Evolutionary conservation across 78 protist species (phyloP).

Genomic region (Chrysochromulina parva): DNA sequence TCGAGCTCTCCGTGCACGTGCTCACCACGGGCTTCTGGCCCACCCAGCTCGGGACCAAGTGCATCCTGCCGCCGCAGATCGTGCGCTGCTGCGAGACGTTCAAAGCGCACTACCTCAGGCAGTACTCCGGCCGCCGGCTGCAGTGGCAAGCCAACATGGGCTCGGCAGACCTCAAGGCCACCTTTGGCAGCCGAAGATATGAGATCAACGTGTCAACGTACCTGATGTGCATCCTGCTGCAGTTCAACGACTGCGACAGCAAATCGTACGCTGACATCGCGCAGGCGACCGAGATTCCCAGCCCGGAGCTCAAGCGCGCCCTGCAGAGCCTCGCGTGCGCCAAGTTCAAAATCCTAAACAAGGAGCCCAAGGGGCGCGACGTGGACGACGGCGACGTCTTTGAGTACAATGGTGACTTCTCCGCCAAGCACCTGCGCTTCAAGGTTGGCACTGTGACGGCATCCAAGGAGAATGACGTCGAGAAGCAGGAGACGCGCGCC

Average conservation of each 20-base stretch:
- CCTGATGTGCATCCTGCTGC: constrained; percentile 79
- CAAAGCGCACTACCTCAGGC: constrained; percentile 66
- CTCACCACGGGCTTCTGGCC: constrained; percentile 94
- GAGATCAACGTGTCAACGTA: constrained; percentile 60
- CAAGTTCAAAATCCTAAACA: constrained; percentile 13
- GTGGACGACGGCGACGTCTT: not conserved
- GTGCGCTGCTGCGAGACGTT: constrained; percentile 46
- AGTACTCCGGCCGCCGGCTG: constrained; percentile 84
- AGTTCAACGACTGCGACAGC: constrained; percentile 57
- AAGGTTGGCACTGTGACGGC: constrained; percentile 38
- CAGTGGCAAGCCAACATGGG: constrained; percentile 89
- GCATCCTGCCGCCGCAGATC: constrained; percentile 46
- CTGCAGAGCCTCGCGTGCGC: constrained; percentile 46
- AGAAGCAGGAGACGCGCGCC: constrained; percentile 7
- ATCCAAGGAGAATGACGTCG: constrained; percentile 17
- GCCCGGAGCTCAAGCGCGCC: constrained; percentile 38
- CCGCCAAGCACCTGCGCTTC: constrained; percentile 18
- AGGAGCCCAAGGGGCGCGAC: constrained; percentile 37
- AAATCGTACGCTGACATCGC: constrained; percentile 29
- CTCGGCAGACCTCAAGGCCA: constrained; percentile 81
- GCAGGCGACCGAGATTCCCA: constrained; percentile 44
- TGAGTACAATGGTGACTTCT: not conserved
- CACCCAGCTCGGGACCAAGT: constrained; percentile 36
- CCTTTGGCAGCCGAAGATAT: constrained; percentile 41
- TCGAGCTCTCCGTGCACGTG: constrained; percentile 78